Percentiles rank a stretch among this genome's conserved stretches.
These are phyloP conservation scores for Zangia roseola DNA, from an alignment of 768 basidiomycete species.

Conservation along the genomic window DNA sequence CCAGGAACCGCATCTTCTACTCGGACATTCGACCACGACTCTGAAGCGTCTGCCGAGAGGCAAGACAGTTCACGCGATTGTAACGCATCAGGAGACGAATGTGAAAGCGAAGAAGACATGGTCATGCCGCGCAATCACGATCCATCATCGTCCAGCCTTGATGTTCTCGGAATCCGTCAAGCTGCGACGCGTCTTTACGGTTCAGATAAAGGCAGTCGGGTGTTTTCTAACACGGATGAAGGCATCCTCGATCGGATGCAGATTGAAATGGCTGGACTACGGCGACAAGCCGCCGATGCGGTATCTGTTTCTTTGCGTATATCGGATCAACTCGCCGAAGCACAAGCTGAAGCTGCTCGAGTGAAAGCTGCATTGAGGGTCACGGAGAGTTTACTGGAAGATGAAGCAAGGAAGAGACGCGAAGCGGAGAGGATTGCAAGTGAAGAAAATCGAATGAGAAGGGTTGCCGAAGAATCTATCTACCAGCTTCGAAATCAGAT, in stretches of 20 bases:
- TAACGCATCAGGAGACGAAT: conserved; percentile 49
- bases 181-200: conserved; percentile 43
- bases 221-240: conserved; percentile 35
- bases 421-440: conserved; percentile 55
- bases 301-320: conserved; percentile 62
- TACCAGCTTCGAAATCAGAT: conserved; percentile 32
- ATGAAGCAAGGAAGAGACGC: conserved; percentile 55
- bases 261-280: conserved; percentile 61
- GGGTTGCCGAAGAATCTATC: conserved; percentile 51
- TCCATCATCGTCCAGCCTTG: conserved; percentile 38
- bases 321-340: conserved; percentile 68
- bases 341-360: conserved; percentile 58
- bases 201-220: conserved; percentile 29
- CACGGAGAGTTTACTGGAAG: conserved; percentile 58
- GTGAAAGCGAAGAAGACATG: conserved; percentile 70
- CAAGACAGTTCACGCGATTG: conserved; percentile 39
- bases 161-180: conserved; percentile 34
- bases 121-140: conserved; percentile 45
- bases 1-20: conserved; percentile 27
- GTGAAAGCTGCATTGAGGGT: conserved; percentile 53
- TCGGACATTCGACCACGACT: conserved; percentile 32
- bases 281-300: conserved; percentile 67
- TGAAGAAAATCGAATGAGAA: conserved; percentile 47
- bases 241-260: conserved; percentile 60
- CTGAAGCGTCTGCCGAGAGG: conserved; percentile 40